Evolutionary conservation across 108 stramenopile species (phyloP).

Genomic region (Cyclotella distinguenda): DNA sequence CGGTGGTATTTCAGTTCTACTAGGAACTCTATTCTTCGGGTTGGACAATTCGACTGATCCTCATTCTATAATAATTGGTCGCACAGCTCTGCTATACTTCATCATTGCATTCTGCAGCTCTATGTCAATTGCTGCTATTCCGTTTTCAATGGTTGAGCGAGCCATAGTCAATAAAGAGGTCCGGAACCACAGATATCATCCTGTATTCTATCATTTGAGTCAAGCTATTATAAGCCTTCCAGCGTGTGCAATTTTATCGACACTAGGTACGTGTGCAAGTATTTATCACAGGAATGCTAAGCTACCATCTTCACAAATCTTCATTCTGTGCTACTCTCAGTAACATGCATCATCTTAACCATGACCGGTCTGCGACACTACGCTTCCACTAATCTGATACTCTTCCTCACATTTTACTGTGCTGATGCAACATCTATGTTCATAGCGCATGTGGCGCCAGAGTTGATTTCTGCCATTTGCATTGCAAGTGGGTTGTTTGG

Average conservation of each 20-base stretch:
- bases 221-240: constrained; percentile 17
- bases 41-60: constrained; percentile 32
- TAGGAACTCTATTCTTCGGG: constrained; percentile 48
- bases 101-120: constrained; percentile 65
- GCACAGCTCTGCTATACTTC: constrained; percentile 57
- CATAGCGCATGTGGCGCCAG: constrained; percentile 18
- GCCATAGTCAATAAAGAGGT: constrained; percentile 73
- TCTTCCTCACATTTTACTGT: constrained; percentile 19
- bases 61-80: constrained; percentile 31
- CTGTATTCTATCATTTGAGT: constrained; percentile 18
- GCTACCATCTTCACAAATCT: neutral
- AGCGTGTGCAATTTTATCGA: constrained; percentile 8
- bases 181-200: constrained; percentile 31
- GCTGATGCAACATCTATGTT: constrained; percentile 29
- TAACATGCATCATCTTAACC: constrained; percentile 1
- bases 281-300: neutral
- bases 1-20: constrained; percentile 33
- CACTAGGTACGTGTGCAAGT: neutral
- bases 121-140: constrained; percentile 62
- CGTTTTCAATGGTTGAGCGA: constrained; percentile 67
- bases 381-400: neutral
- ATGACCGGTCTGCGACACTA: constrained; percentile 15
- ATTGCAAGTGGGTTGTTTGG: constrained; percentile 24
- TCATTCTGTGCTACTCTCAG: neutral
- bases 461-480: constrained; percentile 19